Evolutionary conservation across 257 asterid genomes (phyloP).

Genomic region (Solanum bukasovii): DNA sequence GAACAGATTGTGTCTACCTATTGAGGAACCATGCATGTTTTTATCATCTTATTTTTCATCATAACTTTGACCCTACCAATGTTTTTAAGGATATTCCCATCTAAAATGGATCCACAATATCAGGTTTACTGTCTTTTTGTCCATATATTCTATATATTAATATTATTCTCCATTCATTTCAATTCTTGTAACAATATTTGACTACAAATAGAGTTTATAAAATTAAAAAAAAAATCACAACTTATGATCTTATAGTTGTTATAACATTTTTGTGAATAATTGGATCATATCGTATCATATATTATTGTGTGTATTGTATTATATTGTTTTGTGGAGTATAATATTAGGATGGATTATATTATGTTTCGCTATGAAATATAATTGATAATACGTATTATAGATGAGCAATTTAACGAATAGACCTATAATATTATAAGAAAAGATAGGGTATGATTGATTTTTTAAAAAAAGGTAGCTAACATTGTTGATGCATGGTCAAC

Average conservation of each 20-base stretch:
- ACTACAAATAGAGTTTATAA: not conserved
- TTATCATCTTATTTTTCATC: conserved; percentile 4
- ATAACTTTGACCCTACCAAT: conserved; percentile 16
- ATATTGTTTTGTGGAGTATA: too few species aligned
- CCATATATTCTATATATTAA: not conserved
- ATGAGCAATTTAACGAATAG: too few species aligned
- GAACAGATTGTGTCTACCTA: conserved; percentile 1
- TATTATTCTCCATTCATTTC: not conserved
- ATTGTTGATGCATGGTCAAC: too few species aligned
- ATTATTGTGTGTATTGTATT: too few species aligned
- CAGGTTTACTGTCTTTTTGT: not conserved
- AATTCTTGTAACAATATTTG: not conserved
- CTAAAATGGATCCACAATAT: not conserved
- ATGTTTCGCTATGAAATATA: too few species aligned
- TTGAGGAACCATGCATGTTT: conserved; percentile 8
- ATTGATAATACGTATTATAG: too few species aligned
- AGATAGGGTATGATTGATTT: not conserved
- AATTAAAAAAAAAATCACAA: not conserved
- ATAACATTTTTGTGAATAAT: not conserved
- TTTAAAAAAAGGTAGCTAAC: too few species aligned
- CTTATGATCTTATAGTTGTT: not conserved
- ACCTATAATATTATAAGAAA: too few species aligned
- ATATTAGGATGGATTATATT: too few species aligned
- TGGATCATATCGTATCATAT: not conserved
- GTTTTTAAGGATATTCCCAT: conserved; percentile 3